phyloP scores from a whole-genome alignment of 2,329 filamentous ascomycete species.

The Chaetomiaceae sp. region DNA sequence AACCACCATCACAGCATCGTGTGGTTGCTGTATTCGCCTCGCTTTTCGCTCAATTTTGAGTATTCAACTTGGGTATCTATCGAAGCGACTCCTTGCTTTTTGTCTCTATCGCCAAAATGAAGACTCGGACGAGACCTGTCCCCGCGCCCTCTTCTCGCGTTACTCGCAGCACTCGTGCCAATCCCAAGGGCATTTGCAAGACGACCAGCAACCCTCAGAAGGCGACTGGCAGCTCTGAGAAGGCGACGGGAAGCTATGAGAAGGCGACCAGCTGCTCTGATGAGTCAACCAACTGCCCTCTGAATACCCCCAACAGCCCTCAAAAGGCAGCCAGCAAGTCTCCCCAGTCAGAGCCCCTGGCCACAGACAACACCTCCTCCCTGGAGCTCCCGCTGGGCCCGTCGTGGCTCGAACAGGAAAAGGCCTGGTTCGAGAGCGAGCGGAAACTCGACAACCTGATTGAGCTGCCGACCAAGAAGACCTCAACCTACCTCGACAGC shows the following conservation, averaged over 20 bases:
- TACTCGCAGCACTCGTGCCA: too few relatives aligned
- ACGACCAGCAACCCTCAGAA: too few relatives aligned
- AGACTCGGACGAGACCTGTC: background rate
- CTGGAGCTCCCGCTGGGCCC: background rate
- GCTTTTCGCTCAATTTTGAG: constrained; percentile 1
- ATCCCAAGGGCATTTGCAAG: too few relatives aligned
- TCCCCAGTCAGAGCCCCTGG: too few relatives aligned
- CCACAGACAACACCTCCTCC: background rate
- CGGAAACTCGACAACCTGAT: background rate
- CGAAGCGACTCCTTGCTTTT: background rate
- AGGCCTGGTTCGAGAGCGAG: background rate
- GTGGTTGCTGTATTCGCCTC: background rate
- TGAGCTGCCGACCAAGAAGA: background rate
- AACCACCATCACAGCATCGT: background rate
- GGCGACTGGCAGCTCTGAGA: too few relatives aligned
- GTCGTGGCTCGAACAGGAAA: background rate
- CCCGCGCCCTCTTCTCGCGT: too few relatives aligned
- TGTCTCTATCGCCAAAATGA: background rate
- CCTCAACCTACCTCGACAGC: background rate
- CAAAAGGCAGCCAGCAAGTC: too few relatives aligned
- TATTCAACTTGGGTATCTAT: background rate
- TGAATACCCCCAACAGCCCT: too few relatives aligned
- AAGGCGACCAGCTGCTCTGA: too few relatives aligned
- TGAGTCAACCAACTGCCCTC: too few relatives aligned
- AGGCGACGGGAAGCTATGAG: too few relatives aligned